Conservation (phyloP, 805 yeast genomes). For the Candida cerambycidarum region DNA sequence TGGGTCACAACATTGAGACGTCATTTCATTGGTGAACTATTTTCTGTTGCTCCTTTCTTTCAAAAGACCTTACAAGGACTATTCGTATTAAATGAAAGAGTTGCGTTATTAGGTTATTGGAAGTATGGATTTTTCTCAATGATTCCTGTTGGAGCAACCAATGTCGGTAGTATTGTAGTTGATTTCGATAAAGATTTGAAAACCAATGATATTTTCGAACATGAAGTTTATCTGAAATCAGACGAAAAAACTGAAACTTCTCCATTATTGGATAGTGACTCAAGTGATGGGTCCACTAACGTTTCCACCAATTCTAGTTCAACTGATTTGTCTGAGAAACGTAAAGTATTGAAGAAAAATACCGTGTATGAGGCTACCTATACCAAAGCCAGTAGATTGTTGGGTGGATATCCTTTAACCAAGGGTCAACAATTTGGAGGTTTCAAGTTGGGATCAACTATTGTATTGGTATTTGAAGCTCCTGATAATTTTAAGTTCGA, state of each 20-base stretch:
- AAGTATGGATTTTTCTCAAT: slow-evolving; percentile 94
- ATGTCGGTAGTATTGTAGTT: slow-evolving; percentile 91
- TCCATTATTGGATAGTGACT: slow-evolving; percentile 26
- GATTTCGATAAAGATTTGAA: slow-evolving; percentile 88
- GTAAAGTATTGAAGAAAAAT: slow-evolving; percentile 56
- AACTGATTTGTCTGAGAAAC: slow-evolving; percentile 15
- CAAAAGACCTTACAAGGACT: slow-evolving; percentile 83
- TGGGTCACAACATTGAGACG: slow-evolving; percentile 95
- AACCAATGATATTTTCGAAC: slow-evolving; percentile 73
- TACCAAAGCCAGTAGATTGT: slow-evolving; percentile 66
- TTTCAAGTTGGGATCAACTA: slow-evolving; percentile 91
- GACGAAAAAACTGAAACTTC: slow-evolving; percentile 25
- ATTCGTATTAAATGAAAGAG: slow-evolving; percentile 91
- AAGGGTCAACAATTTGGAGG: slow-evolving; percentile 98
- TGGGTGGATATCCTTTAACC: slow-evolving; percentile 84
- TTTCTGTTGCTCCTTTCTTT: slow-evolving; percentile 95
- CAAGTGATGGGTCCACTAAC: too few relatives aligned
- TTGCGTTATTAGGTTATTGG: slow-evolving; percentile 94
- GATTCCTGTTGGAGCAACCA: slow-evolving; percentile 99
- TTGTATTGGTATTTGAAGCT: slow-evolving; percentile 96
- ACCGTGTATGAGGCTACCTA: slow-evolving; percentile 95
- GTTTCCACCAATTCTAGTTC: neutral
- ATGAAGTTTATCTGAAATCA: slow-evolving; percentile 33
- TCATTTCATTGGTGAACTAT: slow-evolving; percentile 93
- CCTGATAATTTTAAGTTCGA: slow-evolving; percentile 76